These are phyloP conservation scores for Parmelia sp. DNA, from an alignment of 495 filamentous ascomycete genomes.

Conservation along the genomic window DNA sequence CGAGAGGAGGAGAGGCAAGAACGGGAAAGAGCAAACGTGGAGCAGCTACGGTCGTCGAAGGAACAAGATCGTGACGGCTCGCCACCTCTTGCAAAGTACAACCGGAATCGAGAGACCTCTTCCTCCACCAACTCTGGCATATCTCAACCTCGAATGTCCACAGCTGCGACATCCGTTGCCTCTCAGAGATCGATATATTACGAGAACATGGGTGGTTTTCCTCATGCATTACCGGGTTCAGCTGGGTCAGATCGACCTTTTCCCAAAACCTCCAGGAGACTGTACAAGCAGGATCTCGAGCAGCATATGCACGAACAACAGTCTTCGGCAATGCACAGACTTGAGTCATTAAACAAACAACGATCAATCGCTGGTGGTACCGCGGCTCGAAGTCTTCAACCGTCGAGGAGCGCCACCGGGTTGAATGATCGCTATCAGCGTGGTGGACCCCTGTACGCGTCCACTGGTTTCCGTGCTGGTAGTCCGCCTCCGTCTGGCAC, in stretches of 20 bases:
- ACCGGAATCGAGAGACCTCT: slow-evolving; percentile 71
- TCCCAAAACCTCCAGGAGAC: slow-evolving; percentile 57
- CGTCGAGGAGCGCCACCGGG: slow-evolving; percentile 51
- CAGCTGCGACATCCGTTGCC: slow-evolving; percentile 86
- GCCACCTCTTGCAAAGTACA: slow-evolving; percentile 54
- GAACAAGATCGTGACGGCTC: slow-evolving; percentile 41
- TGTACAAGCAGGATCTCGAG: slow-evolving; percentile 81
- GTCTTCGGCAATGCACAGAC: slow-evolving; percentile 62
- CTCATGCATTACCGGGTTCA: slow-evolving; percentile 26
- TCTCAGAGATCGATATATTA: slow-evolving; percentile 53
- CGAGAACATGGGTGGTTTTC: slow-evolving; percentile 25
- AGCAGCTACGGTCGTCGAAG: slow-evolving; percentile 22
- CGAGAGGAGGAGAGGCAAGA: slow-evolving; percentile 52
- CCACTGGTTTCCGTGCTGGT: slow-evolving; percentile 37
- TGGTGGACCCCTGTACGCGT: slow-evolving; percentile 37
- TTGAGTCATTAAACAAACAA: slow-evolving; percentile 65
- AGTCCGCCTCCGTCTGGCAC: slow-evolving; percentile 46
- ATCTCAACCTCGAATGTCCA: slow-evolving; percentile 66
- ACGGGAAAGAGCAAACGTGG: slow-evolving; percentile 27
- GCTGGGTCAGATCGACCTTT: slow-evolving; percentile 36
- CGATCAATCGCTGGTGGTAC: slow-evolving; percentile 27
- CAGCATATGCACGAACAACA: slow-evolving; percentile 79
- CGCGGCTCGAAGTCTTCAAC: slow-evolving; percentile 13
- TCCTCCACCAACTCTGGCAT: slow-evolving; percentile 80
- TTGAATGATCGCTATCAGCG: slow-evolving; percentile 52